Base-by-base conservation (phyloP, 345 rosid species). In the Balakata baccata region DNA sequence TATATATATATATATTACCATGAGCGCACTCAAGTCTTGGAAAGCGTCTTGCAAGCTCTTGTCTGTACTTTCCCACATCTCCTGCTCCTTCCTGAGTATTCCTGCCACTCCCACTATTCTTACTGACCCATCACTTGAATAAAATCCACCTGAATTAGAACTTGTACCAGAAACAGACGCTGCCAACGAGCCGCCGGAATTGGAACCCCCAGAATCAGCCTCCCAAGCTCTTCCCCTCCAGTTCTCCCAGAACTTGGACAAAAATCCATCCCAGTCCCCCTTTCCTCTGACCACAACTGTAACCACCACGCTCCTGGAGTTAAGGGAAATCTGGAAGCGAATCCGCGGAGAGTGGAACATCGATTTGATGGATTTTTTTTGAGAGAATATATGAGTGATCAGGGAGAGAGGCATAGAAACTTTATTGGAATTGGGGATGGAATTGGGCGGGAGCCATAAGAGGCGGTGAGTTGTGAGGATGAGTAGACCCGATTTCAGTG, bases 11-110 rank as follows among this genome's bases (percentile, higher is more conserved):
- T n/a, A n/a, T 65, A 37, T 54, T 87, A 91, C 98, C 98, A 92
- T 91, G 50, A 92, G 97, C 63, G 98, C 98, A 86, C 89, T 92
- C 86, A 91, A 83, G 85, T 92, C 97, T 76, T 87, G 96, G 70
- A 95, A 95, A 83, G 98, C 99, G 22, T 92, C 97, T 54, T 95
- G 98, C 85, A 92, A 84, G 85, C 90, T 89, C 91, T 90, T 95
- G 64, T 91, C 98, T 10, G 99, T 95, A 71, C 77, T 92, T 81
- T 95, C 97, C 98, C 99, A 95, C 72, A 78, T 85, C 76, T 95
- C 93, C 78, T 95, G 93, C 81, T 95, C 98, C 49, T 92, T 95
- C 91, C 97, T 88, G 68, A 95, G 45, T 43, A 95, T 91, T n/a
- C 99, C 97, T 22, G 97, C 85, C 12, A 95, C 88, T n/a, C 99